phyloP scores from a whole-genome alignment of 495 filamentous ascomycete genomes.

The Aspergillus olivimuriae region DNA sequence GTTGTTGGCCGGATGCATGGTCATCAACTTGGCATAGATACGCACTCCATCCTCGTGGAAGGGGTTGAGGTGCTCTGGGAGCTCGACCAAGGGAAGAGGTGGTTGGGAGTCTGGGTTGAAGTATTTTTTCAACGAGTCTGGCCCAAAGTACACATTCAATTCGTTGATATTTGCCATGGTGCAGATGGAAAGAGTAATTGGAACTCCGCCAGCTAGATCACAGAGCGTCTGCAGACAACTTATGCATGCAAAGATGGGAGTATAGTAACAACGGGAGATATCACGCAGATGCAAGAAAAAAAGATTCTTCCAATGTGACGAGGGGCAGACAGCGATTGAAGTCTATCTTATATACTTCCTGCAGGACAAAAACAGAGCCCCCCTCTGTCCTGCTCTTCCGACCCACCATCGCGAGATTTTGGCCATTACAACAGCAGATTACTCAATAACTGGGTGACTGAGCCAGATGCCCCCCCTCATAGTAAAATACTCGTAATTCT shows the following conservation, averaged over 20 bases:
- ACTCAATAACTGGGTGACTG: too few relatives aligned
- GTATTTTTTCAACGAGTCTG: constrained; percentile 47
- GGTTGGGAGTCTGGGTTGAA: constrained; percentile 52
- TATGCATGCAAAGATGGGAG: too few relatives aligned
- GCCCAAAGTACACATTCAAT: constrained; percentile 51
- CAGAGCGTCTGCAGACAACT: too few relatives aligned
- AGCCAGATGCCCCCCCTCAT: too few relatives aligned
- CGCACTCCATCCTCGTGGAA: constrained; percentile 50
- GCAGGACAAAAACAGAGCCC: too few relatives aligned
- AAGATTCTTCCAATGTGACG: not conserved
- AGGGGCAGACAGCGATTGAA: constrained; percentile 2
- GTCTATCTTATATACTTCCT: not conserved
- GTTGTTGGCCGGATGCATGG: constrained; percentile 55
- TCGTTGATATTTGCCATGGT: constrained; percentile 37
- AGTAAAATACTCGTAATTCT: too few relatives aligned
- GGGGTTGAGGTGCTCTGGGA: constrained; percentile 51
- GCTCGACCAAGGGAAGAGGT: constrained; percentile 53
- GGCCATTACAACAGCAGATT: too few relatives aligned
- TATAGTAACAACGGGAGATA: too few relatives aligned
- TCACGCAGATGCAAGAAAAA: too few relatives aligned
- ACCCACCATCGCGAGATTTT: too few relatives aligned
- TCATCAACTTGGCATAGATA: constrained; percentile 61
- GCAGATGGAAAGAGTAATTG: not conserved
- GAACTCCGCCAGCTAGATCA: too few relatives aligned
- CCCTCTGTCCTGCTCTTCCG: too few relatives aligned